These are phyloP conservation scores for Cladophialophora yegresii DNA, from an alignment of 2,329 filamentous ascomycete species.

Conservation along the genomic window DNA sequence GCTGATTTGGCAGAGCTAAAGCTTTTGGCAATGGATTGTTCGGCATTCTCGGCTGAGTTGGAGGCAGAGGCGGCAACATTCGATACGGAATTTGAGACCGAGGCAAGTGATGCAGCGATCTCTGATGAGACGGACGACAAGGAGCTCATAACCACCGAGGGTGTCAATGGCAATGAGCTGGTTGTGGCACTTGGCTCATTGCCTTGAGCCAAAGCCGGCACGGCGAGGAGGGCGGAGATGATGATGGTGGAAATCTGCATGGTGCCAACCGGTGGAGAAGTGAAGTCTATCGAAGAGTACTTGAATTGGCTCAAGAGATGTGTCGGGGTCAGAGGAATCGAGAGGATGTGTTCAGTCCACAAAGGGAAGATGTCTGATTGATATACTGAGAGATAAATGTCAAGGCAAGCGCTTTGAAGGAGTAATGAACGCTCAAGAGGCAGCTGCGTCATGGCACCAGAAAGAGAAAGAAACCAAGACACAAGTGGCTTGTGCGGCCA, in stretches of 20 bases:
- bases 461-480: neutral
- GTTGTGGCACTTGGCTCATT: neutral
- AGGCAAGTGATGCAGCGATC: conserved; percentile 4
- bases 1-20: conserved; percentile 22
- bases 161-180: neutral
- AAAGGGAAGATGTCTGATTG: neutral
- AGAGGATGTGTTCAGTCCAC: neutral
- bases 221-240: conserved; percentile 22
- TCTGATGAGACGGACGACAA: conserved; percentile 16
- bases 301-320: neutral
- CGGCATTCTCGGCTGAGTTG: conserved; percentile 12
- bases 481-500: neutral
- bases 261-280: conserved; percentile 1
- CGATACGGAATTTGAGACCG: conserved; percentile 14
- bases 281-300: neutral
- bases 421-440: neutral
- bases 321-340: neutral
- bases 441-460: neutral
- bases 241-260: conserved; percentile 29
- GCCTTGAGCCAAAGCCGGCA: conserved; percentile 22
- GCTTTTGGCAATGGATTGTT: conserved; percentile 21
- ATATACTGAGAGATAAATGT: neutral
- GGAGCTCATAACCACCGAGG: conserved; percentile 12
- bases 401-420: neutral
- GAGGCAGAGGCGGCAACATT: conserved; percentile 14